phyloP scores from a whole-genome alignment of 352 stramenopile genomes.

The Thraustochytrium striatum region DNA sequence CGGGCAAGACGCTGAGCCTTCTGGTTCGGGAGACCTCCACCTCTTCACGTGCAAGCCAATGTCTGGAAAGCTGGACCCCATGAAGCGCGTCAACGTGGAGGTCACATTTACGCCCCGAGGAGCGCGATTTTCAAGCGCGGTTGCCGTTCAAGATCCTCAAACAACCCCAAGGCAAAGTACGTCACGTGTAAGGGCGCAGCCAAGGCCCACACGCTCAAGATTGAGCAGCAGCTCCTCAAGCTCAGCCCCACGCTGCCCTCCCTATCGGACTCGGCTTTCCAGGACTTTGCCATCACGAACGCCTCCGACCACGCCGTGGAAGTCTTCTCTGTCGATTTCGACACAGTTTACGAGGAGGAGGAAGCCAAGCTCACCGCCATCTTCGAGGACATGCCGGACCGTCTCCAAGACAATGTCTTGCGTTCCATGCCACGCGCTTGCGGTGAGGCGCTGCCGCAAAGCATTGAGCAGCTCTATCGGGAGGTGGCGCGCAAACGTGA shows the following conservation, averaged over 20 bases:
- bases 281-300: conserved; percentile 75
- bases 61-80: conserved; percentile 67
- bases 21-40: conserved; percentile 60
- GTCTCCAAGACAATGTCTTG: conserved; percentile 68
- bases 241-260: conserved; percentile 79
- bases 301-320: conserved; percentile 79
- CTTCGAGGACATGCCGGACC: conserved; percentile 63
- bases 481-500: background rate
- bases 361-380: conserved; percentile 70
- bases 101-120: conserved; percentile 81
- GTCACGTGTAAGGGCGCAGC: conserved; percentile 73
- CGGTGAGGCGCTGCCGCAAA: conserved; percentile 64
- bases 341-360: conserved; percentile 69
- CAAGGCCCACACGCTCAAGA: conserved; percentile 68
- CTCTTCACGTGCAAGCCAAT: conserved; percentile 74
- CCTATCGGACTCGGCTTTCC: conserved; percentile 36
- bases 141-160: conserved; percentile 75
- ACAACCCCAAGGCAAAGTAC: conserved; percentile 70
- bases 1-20: background rate
- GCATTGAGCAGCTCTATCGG: conserved; percentile 56
- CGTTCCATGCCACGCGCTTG: conserved; percentile 55
- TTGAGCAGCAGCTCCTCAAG: conserved; percentile 71
- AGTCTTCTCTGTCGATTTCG: conserved; percentile 64
- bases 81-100: conserved; percentile 72
- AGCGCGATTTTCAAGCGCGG: conserved; percentile 70